Base-by-base conservation (phyloP, 2,329 filamentous ascomycete genomes). In the Beauveria varroae region DNA sequence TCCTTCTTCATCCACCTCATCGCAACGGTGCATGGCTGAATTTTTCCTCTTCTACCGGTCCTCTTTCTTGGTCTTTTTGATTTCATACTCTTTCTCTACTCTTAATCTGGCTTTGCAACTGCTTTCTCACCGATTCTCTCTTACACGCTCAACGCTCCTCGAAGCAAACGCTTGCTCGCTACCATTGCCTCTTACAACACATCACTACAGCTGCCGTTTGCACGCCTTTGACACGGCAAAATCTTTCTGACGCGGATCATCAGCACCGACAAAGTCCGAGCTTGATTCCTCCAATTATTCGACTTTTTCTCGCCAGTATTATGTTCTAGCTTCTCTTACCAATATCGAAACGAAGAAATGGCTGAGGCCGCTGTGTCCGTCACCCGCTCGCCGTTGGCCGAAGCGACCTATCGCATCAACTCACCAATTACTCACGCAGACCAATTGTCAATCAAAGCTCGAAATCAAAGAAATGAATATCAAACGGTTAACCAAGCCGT, bases 361-460 rank as follows among this genome's bases (percentile, higher is more conserved):
- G 67, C 74, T 59, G 73, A 76, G 52, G 64, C 65, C 43, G 67
- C 67, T 64, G 67, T 68, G 66, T 66, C 69, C 63, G 69, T 66
- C 58, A 57, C 64, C 63, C 76, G 76, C 61, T 68, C 72, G 57
- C 80, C 80, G 49, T 71, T 83, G 50, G 74, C 73, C 40, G 80
- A 83, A 68, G 78, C 79, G 24, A 76, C 74, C 28, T 73, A 77
- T 63, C 76, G 79, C 65, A 71, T 79, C 65, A 82, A 81, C 66
- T 75, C 77, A 28, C 68, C 71, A 20, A 71, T 71, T 63, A 67
- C 70, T 44, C 59, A 65, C 54, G 61, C 67, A 52, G 67, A 72
- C 34, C 61, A 65, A 22, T 68, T 70, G 34, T 62, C 63, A 28
- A 62, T 63, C 62, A 78, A 76, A 65, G 50, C 69, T 60, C 69